Base-by-base conservation (phyloP, 2,329 filamentous ascomycete species). In the Pezicula radicicola region DNA sequence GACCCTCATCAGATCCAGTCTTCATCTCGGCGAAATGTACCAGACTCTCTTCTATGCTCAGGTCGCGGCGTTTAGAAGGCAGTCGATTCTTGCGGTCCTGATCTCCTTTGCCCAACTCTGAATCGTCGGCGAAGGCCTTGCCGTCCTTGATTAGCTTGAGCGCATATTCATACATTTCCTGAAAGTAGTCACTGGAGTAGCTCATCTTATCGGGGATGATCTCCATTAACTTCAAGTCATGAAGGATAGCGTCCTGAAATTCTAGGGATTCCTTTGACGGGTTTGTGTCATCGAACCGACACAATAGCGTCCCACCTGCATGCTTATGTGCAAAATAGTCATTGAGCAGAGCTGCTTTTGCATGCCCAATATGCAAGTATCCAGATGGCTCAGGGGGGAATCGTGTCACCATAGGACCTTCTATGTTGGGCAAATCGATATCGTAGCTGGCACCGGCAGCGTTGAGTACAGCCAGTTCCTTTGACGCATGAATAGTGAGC, bases 251-350 rank as follows among this genome's bases (percentile, higher is more conserved):
- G 72, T 97, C 91, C 69, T 97, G 87, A 69, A 87, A 99, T 74
- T 97, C 94, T 69, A 93, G 85, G 76, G 96, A 97, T 78, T 99
- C 94, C 70, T 97, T 97, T 54, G 88, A 86, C 6, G 94, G 94
- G 73, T 99, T 99, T 51, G 94, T 99, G 67, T 99, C 94, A 68
- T 99, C 94, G 66, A 99, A 94, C 54, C 94, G 89, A 46, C 97
- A 82, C 54, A 95, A 85, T 63, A 99, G 79, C 64, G 88, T 95
- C 64, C 94, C 94, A 55, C 93, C 86, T 77, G 96, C 96, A 62
- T 90, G 89, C 69, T 91, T 87, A 71, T 97, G 91, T 42, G 91
- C 93, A 63, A 97, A 97, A 78, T 96, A 97, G 70, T 97, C 92
- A 75, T 94, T 96, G 51, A 97, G 83, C 50, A 96, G 79, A 6